Conservation (phyloP, 345 rosid genomes). For the Euphorbia tirucalli region DNA sequence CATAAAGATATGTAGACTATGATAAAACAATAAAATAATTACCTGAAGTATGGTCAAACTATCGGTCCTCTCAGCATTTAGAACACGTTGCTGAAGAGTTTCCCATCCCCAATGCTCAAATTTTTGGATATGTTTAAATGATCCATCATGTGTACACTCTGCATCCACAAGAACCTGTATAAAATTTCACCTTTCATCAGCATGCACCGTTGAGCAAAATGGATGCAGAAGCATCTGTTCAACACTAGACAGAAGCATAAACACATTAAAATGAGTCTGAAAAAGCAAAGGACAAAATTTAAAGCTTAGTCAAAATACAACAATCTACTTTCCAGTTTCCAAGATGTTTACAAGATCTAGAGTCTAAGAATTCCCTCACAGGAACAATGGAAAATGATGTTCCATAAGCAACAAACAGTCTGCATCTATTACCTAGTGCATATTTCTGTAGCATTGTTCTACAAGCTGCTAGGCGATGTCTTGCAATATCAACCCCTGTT, state of each 20-base stretch:
- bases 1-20: neutral
- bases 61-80: slow-evolving; percentile 80
- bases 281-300: neutral
- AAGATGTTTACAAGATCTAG: slow-evolving; percentile 40
- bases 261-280: slow-evolving; percentile 24
- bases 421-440: slow-evolving; percentile 59
- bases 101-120: slow-evolving; percentile 97
- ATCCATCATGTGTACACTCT: slow-evolving; percentile 98
- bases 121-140: slow-evolving; percentile 80
- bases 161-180: slow-evolving; percentile 99
- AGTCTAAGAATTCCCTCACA: slow-evolving; percentile 22
- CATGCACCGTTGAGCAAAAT: no score
- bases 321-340: slow-evolving; percentile 9
- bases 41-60: slow-evolving; percentile 77
- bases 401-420: slow-evolving; percentile 88
- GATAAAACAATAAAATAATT: slow-evolving; percentile 9
- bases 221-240: slow-evolving; percentile 40
- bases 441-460: slow-evolving; percentile 85
- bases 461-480: slow-evolving; percentile 88
- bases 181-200: no score
- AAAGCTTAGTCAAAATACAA: slow-evolving; percentile 6
- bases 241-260: slow-evolving; percentile 42
- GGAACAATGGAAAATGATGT: slow-evolving; percentile 67
- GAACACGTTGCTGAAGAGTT: slow-evolving; percentile 79
- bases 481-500: slow-evolving; percentile 89